phyloP scores from a whole-genome alignment of 805 yeast genomes.

The Teunomyces tritomae region DNA sequence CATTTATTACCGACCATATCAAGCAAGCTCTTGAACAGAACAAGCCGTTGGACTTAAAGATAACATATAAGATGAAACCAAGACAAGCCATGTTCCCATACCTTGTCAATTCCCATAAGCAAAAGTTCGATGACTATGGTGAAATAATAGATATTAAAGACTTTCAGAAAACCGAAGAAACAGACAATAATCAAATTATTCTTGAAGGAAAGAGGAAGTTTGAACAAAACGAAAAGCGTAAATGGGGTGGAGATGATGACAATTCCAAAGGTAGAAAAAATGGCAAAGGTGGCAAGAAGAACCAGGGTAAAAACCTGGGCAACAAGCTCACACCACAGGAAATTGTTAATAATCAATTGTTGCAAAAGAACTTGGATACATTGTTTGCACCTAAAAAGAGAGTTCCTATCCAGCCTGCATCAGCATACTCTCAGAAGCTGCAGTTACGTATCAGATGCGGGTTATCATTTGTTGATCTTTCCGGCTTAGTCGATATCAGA shows the following conservation, averaged over 20 bases:
- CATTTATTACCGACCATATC: conserved; percentile 36
- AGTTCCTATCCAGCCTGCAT: conserved; percentile 19
- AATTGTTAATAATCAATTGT: conserved; percentile 37
- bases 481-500: conserved; percentile 81
- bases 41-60: conserved; percentile 53
- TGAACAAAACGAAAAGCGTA: conserved; percentile 29
- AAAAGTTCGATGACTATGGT: conserved; percentile 85
- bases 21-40: conserved; percentile 39
- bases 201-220: conserved; percentile 38
- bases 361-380: conserved; percentile 46
- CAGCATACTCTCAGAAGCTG: conserved; percentile 17
- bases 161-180: conserved; percentile 57
- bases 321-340: conserved; percentile 43
- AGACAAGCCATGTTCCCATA: conserved; percentile 76
- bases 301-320: conserved; percentile 16
- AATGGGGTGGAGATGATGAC: conserved; percentile 23
- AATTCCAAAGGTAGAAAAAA: conserved; percentile 5
- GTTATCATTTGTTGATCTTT: conserved; percentile 71
- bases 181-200: conserved; percentile 31
- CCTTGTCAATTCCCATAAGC: conserved; percentile 44
- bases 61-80: conserved; percentile 43
- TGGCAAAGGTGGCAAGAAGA: conserved; percentile 15
- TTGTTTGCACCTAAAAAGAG: conserved; percentile 52
- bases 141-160: conserved; percentile 64
- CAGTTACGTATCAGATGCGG: conserved; percentile 63